Evolutionary conservation across 1,139 yeast species (phyloP), one percentile per base, ranked within the genome.

Genomic region (Pneumocystis carinii): DNA sequence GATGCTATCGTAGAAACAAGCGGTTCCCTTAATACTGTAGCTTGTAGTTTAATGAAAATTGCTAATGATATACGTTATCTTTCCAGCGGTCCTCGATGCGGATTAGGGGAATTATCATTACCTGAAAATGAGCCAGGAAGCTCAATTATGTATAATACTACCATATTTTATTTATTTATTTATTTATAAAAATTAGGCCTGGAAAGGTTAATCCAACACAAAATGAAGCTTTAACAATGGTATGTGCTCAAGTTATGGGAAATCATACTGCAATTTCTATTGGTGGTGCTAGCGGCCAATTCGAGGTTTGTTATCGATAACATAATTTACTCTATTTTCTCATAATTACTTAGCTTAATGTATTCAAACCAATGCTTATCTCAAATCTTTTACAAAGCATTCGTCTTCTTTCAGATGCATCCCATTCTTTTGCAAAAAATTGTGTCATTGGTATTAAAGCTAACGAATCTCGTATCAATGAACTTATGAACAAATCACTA

Each of bases 101-200:
- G 98, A 66, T 92, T 92, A 77, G 97, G 97, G 65, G 98, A 92
- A 78, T 83, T 92, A 71, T 75, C 90, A 38, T 81, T 92, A 70
- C 98, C 98, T 68, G 98, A 90, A 79, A 94, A 94, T 76, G 98
- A 92, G 78, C 98, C 98, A 66, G 98, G 98, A 73, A 89, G 97
- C 66, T 64, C 66, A 37, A 48, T 48, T 57, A 57, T 37, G 59
- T 39, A 19, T 57, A 19, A 56, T 19, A 29, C 29, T 29, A 24
- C 10, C 15, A 8, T 57, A 27, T 10, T 37, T n/a, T 36, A n/a
- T 57, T 15, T 29, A 19, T 39, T 36, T 35, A n/a, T 37, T 37
- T 57, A 57, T 37, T 37, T 19, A 57, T 19, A 37, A 89, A 97
- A 38, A 92, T 92, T 76, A 92, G 94, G 98, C 98, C 98, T 64